Base-by-base conservation (phyloP, 2,329 filamentous ascomycete species). In the Ophiostoma tasmaniense region DNA sequence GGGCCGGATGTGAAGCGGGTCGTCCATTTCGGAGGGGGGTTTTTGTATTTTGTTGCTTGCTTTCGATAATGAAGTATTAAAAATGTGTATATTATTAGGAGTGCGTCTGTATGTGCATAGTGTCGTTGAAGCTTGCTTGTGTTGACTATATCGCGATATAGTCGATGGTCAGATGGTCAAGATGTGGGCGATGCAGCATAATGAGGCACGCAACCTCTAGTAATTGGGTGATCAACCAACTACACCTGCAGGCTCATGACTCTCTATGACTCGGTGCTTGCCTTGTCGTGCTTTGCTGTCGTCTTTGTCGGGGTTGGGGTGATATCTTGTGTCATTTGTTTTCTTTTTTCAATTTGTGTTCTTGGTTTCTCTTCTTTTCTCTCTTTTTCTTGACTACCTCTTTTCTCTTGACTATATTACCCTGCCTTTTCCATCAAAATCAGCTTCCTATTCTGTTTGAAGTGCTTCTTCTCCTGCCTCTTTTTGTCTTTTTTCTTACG, bases 1-100 rank as follows among this genome's bases (percentile, higher is more conserved):
- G n/a, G 66, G 70, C 11, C 68, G 68, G 35, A 69, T 66, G 39
- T 67, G 66, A 28, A 67, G 59, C 25, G 42, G 55, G 50, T 66
- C 65, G 37, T 66, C 66, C 66, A 70, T 70, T 4, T 45, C 20
- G 42, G 42, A 45, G 5, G 42, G 14, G 14, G 39, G 14, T 42
- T 13, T 14, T 14, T 45, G 42, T 45, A 45, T 4, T 45, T 45
- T 45, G 6, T 14, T 14, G 37, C 10, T 14, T 14, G 35, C 11
- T 39, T 39, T 39, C 8, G 33, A 33, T 42, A n/a, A n/a, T 45
- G 39, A 2, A 25, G 50, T 25, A 25, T 55, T n/a, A 5, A 13
- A 11, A 13, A 11, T 55, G 3, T 25, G n/a, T 2, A 5, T 25
- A 5, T 22, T 50, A n/a, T 50, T 17, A n/a, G 10, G 17, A 50